These are phyloP conservation scores for Zygoascus flipseniorum DNA, from an alignment of 805 yeast species.

Conservation along the genomic window DNA sequence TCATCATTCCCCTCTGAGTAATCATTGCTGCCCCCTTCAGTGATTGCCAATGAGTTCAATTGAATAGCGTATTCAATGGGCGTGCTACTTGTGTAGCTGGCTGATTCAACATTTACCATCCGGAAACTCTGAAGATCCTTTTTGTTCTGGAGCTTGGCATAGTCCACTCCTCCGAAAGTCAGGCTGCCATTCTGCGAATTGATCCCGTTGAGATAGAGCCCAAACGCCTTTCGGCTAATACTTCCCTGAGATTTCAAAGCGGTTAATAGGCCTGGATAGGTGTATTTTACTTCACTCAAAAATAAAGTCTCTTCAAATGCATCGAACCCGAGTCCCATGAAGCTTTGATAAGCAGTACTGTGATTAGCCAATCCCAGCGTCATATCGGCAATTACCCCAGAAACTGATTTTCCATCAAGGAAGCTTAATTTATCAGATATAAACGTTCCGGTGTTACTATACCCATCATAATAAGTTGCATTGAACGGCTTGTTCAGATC, in stretches of 20 bases:
- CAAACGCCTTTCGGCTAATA: constrained; percentile 37
- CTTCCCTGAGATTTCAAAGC: constrained; percentile 42
- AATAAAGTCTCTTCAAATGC: constrained; percentile 15
- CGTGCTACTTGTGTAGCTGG: constrained; percentile 1
- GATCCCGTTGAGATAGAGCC: constrained; percentile 35
- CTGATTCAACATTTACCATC: constrained; percentile 17
- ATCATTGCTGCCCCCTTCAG: constrained; percentile 1
- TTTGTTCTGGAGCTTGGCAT: constrained; percentile 29
- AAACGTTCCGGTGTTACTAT: constrained; percentile 40
- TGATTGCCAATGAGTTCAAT: constrained; percentile 12
- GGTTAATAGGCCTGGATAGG: constrained; percentile 57
- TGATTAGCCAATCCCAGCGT: constrained; percentile 69
- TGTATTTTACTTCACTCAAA: constrained; percentile 3
- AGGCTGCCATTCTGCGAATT: constrained; percentile 30
- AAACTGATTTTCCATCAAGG: constrained; percentile 26
- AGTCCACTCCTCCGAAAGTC: constrained; percentile 40
- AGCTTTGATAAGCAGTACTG: constrained; percentile 49
- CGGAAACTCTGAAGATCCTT: constrained; percentile 21
- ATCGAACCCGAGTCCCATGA: constrained; percentile 31
- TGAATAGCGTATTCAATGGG: constrained; percentile 17
- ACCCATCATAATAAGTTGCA: constrained; percentile 12
- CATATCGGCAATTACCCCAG: constrained; percentile 40
- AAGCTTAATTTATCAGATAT: constrained; percentile 49
- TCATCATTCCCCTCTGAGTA: background rate
- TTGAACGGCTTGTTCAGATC: constrained; percentile 10